Evolutionary conservation across 2,329 filamentous ascomycete genomes (phyloP).

Genomic region (Parastagonospora nodorum): DNA sequence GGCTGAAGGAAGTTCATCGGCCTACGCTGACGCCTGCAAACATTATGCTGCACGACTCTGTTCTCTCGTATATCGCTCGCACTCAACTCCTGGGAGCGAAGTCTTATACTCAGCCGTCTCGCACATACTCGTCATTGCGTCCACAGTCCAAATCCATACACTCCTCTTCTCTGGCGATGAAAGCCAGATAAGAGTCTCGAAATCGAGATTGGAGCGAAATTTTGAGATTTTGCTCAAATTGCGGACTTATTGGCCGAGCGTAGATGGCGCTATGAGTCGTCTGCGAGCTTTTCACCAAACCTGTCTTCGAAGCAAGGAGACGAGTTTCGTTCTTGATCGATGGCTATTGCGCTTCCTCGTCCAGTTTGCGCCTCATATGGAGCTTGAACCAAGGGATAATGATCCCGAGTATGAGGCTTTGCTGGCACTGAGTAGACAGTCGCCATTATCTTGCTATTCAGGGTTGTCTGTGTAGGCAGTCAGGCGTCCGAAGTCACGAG

Average conservation of each 20-base stretch:
- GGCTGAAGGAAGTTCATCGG: conserved; percentile 11
- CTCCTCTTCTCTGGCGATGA: conserved; percentile 28
- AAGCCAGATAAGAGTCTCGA: conserved; percentile 24
- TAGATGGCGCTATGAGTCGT: conserved; percentile 31
- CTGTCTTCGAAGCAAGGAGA: conserved; percentile 31
- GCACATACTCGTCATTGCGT: conserved; percentile 30
- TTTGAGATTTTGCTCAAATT: conserved; percentile 27
- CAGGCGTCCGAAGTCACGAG: background rate
- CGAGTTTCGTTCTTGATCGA: conserved; percentile 30
- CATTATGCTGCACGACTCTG: conserved; percentile 28
- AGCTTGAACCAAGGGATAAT: conserved; percentile 31
- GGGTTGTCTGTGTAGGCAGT: conserved; percentile 10
- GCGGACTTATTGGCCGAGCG: conserved; percentile 29
- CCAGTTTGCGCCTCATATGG: conserved; percentile 32
- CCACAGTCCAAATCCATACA: conserved; percentile 29
- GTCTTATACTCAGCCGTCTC: conserved; percentile 29
- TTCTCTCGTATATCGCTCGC: conserved; percentile 27
- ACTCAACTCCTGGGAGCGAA: conserved; percentile 22
- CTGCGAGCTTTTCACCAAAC: conserved; percentile 31
- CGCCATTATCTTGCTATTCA: conserved; percentile 28
- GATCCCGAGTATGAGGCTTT: conserved; percentile 31
- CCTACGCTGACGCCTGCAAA: conserved; percentile 29
- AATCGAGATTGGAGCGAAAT: conserved; percentile 28
- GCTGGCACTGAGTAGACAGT: conserved; percentile 28
- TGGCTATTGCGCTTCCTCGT: conserved; percentile 32